Evolutionary conservation across 78 protist species (phyloP), one percentile per base, ranked within the genome.

Genomic region (Dictyostelium intermedium): DNA sequence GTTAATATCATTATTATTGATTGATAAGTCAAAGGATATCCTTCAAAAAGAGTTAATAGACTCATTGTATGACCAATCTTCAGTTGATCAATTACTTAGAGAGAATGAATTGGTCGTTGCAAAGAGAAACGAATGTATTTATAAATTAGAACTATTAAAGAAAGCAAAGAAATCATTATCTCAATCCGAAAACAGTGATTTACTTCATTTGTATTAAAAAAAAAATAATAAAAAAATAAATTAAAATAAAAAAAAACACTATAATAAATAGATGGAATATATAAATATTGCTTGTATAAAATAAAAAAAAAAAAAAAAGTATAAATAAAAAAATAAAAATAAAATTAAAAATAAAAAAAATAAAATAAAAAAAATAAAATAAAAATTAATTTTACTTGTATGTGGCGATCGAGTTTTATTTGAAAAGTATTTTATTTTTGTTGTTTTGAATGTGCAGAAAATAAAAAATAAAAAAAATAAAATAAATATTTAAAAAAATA

Each of bases 1-100:
- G 91, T 37, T 92, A 66, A 96, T 98, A 69, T 95, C 97, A 92
- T 92, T 79, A 47, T 69, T 91, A 91, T 91, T 99, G 41, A 82
- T 60, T 98, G 91, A 97, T 79, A 14, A 77, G 80, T 50, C 95
- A 34, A 97, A 96, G 53, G 97, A 95, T 39, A 18, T 18, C 7
- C 32, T 98, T 37, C 96, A 96, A 43, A 81, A 76, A 50, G 97
- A 91, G 32, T 96, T 98, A 25, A 45, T 96, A n/a, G 50, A 72
- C 7, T 45, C 39, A 9, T 82, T 98, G 13, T 98, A 97, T 87
- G 86, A 94, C 34, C 97, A 96, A 30, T 80, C 96, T 23, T 20
- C 85, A 78, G 92, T 98, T 13, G 97, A 94, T 16, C 95, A 85
- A 18, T 87, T 98, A 47, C 60, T 98, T 6, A 35, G 79, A 35